Percentiles rank a stretch among this genome's conserved stretches.
phyloP scores from a whole-genome alignment of 1,139 yeast species.

The Meyerozyma elateridarum region DNA sequence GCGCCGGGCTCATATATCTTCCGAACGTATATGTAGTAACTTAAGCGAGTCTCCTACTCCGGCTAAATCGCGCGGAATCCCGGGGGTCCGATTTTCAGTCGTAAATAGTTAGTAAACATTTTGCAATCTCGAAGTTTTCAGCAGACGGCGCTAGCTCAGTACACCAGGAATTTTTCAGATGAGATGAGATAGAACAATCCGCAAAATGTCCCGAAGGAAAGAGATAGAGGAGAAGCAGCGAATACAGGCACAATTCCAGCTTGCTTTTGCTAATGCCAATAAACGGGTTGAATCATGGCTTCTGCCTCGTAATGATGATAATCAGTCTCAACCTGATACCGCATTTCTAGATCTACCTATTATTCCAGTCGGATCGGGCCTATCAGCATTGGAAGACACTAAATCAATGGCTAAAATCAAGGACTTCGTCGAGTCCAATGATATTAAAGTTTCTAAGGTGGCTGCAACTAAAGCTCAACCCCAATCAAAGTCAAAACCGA shows the following conservation, averaged over 20 bases:
- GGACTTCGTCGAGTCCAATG: conserved; percentile 25
- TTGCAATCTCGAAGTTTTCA: too few species aligned
- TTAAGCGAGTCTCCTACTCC: too few species aligned
- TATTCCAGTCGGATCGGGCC: conserved; percentile 41
- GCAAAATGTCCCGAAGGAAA: conserved; percentile 28
- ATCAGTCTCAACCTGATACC: conserved; percentile 6
- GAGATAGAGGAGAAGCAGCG: conserved; percentile 47
- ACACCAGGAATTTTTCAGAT: background rate
- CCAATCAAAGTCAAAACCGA: conserved; percentile 27
- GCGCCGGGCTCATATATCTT: background rate
- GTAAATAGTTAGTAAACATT: background rate
- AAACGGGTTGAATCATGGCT: conserved; percentile 42
- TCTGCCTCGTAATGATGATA: conserved; percentile 12
- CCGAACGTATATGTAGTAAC: background rate
- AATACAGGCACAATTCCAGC: conserved; percentile 45
- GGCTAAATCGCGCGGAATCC: background rate
- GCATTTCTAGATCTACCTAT: conserved; percentile 39
- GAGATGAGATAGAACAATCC: conserved; percentile 12
- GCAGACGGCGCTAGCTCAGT: background rate
- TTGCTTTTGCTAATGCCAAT: conserved; percentile 35
- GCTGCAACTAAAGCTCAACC: conserved; percentile 12
- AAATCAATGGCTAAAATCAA: conserved; percentile 18
- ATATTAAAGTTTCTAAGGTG: conserved; percentile 5
- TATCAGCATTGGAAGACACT: conserved; percentile 18
- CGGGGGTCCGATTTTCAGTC: background rate